A percentile compares a stretch with the other conserved stretches of the same genome.
phyloP scores from a whole-genome alignment of 1,284 basidiomycete species.

The Pascua sp. region DNA sequence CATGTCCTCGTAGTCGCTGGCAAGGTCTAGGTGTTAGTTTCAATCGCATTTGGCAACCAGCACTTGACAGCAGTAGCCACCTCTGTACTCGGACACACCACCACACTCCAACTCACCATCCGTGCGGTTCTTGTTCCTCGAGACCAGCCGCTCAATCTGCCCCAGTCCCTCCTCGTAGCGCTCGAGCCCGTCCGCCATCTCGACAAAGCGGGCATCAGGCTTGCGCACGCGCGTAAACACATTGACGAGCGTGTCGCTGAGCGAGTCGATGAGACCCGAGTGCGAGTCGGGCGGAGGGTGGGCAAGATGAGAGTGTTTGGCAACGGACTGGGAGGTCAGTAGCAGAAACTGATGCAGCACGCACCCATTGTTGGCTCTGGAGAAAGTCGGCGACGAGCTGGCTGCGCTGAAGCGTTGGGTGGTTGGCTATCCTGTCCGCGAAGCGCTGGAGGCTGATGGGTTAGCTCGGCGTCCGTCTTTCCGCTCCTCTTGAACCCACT shows the following conservation, averaged over 20 bases:
- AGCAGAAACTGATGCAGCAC: conserved; percentile 22
- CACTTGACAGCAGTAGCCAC: not conserved
- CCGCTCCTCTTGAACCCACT: conserved; percentile 59
- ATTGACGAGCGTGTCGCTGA: conserved; percentile 93
- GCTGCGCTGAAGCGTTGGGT: conserved; percentile 91
- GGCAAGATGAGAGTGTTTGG: conserved; percentile 88
- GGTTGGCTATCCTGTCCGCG: conserved; percentile 80
- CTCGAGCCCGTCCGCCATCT: conserved; percentile 86
- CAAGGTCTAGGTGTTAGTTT: conserved; percentile 67
- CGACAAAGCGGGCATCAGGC: conserved; percentile 89
- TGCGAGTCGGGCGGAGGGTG: conserved; percentile 80
- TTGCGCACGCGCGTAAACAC: conserved; percentile 87
- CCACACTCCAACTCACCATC: conserved; percentile 67
- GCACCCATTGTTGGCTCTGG: conserved; percentile 95
- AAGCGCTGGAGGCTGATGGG: conserved; percentile 78
- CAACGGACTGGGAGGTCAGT: conserved; percentile 66
- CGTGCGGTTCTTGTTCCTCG: conserved; percentile 67
- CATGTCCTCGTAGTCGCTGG: conserved; percentile 93
- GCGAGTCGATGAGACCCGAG: conserved; percentile 81
- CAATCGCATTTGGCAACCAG: not conserved
- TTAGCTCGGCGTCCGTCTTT: not conserved
- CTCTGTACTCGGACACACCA: not conserved
- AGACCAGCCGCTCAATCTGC: conserved; percentile 75
- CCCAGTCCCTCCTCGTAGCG: conserved; percentile 89
- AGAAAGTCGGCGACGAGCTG: conserved; percentile 87